phyloP scores from a whole-genome alignment of 495 filamentous ascomycete genomes.

The Talaromyces ruber region DNA sequence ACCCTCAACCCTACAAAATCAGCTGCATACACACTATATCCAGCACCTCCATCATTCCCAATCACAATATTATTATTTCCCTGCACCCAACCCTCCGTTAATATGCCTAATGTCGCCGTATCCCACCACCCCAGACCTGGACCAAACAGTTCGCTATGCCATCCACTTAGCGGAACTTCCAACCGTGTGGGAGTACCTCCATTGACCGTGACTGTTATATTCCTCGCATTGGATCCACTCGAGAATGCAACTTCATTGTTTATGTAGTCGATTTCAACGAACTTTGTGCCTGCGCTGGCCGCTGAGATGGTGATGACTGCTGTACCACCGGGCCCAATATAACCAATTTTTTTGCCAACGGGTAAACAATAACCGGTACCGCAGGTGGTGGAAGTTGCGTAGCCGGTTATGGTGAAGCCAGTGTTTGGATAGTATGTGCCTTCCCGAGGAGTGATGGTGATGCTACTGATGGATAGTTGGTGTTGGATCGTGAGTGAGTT shows the following conservation, averaged over 20 bases:
- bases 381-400: conserved; percentile 21
- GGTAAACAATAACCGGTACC: conserved; percentile 23
- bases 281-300: conserved; percentile 21
- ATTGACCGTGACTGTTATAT: conserved; percentile 39
- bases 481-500: conserved; percentile 23
- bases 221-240: conserved; percentile 26
- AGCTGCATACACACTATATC: conserved; percentile 24
- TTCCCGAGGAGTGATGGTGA: conserved; percentile 17
- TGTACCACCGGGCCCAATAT: conserved; percentile 15
- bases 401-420: conserved; percentile 24
- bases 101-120: conserved; percentile 30
- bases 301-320: conserved; percentile 18
- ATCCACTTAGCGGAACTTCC: conserved; percentile 39
- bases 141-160: conserved; percentile 35
- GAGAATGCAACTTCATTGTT: conserved; percentile 43
- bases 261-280: conserved; percentile 38
- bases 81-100: conserved; percentile 33
- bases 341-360: conserved; percentile 32
- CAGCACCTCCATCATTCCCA: conserved; percentile 25
- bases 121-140: conserved; percentile 40
- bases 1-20: conserved; percentile 24
- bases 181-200: conserved; percentile 27
- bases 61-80: conserved; percentile 31
- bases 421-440: conserved; percentile 31
- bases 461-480: conserved; percentile 5